Percentiles rank a stretch among this genome's conserved stretches.
Conservation (phyloP, 805 yeast species). For the Candida namnaoensis region DNA sequence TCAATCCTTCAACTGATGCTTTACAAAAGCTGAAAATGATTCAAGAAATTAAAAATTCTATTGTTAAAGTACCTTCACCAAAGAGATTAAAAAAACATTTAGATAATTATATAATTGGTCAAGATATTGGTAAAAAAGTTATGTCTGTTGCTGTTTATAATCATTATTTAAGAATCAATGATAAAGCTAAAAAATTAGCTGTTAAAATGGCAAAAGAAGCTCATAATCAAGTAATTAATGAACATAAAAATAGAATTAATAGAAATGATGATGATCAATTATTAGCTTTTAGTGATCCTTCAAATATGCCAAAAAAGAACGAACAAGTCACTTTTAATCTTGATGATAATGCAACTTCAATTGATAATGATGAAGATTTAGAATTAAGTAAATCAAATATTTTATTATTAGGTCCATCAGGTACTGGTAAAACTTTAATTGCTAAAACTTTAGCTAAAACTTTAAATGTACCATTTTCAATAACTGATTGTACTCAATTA, state of each 20-base stretch:
- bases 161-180: slow-evolving; percentile 42
- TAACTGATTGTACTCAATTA: slow-evolving; percentile 52
- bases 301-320: slow-evolving; percentile 12
- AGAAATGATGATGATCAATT: slow-evolving; percentile 19
- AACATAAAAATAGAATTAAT: slow-evolving; percentile 1
- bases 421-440: slow-evolving; percentile 51
- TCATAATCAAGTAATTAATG: slow-evolving; percentile 1
- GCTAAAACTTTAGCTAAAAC: slow-evolving; percentile 45
- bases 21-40: not conserved
- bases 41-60: slow-evolving; percentile 7
- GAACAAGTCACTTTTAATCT: slow-evolving; percentile 21
- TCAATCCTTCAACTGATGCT: not conserved
- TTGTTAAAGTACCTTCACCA: slow-evolving; percentile 36
- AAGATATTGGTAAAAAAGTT: slow-evolving; percentile 45
- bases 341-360: slow-evolving; percentile 1
- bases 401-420: slow-evolving; percentile 50
- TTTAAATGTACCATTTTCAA: slow-evolving; percentile 46
- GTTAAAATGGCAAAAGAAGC: slow-evolving; percentile 17
- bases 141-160: slow-evolving; percentile 54
- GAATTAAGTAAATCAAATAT: slow-evolving; percentile 49
- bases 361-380: slow-evolving; percentile 26
- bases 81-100: slow-evolving; percentile 32
- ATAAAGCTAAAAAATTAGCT: slow-evolving; percentile 24
- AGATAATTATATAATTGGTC: slow-evolving; percentile 49
- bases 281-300: slow-evolving; percentile 14